Base-by-base conservation (phyloP, 352 stramenopile species). In the Poterioochromonas sp. region DNA sequence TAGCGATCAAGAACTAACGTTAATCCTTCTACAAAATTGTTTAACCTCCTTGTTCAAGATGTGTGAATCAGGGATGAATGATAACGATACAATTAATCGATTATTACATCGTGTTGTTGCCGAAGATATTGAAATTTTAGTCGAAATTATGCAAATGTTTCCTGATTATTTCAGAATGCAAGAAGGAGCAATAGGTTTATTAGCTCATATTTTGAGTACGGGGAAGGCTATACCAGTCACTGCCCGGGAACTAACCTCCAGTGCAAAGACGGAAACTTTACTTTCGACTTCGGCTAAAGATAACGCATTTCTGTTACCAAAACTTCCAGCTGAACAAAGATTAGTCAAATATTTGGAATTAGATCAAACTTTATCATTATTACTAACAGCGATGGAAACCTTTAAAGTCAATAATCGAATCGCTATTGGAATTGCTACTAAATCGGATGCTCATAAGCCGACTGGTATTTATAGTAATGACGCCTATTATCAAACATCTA, bases 181-280 rank as follows among this genome's bases (percentile, higher is more conserved):
- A 34, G 29, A 74, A 74, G 40, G 65, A n/a, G 65, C 40, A 3
- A 74, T 74, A 34, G 65, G 40, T 8, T 37, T 74, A n/a, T 35
- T 74, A 39, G 26, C 5, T 15, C 8, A 58, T 34, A 74, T 74
- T 12, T 18, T 74, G 40, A 39, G 53, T 12, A 74, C 65, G 11
- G 65, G 65, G n/a, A n/a, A n/a, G n/a, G n/a, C n/a, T n/a, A n/a
- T n/a, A n/a, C n/a, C n/a, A n/a, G n/a, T n/a, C n/a, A n/a, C n/a
- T n/a, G n/a, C n/a, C n/a, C n/a, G n/a, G n/a, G n/a, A n/a, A n/a
- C n/a, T n/a, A n/a, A n/a, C n/a, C n/a, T n/a, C n/a, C n/a, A n/a
- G n/a, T n/a, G n/a, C n/a, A n/a, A n/a, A n/a, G n/a, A n/a, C n/a
- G n/a, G n/a, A n/a, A n/a, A n/a, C n/a, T n/a, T n/a, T n/a, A n/a